Evolutionary conservation across 495 filamentous ascomycete genomes (phyloP), one percentile per base, ranked within the genome.

Genomic region (Aspergillus mulundensis): DNA sequence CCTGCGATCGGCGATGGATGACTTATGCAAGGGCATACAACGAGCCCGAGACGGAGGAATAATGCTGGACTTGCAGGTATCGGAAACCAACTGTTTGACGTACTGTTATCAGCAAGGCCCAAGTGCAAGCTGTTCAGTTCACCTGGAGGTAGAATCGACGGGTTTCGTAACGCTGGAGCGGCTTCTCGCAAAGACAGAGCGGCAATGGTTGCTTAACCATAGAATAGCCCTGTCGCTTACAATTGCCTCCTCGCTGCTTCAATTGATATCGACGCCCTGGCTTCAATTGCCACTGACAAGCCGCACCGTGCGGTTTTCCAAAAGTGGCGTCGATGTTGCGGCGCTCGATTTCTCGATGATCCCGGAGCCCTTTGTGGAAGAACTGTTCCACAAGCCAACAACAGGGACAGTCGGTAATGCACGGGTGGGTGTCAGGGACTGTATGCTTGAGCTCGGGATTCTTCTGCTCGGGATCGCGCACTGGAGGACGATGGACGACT

Each of bases 381-480:
- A 32, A 8, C 10, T 3, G 1, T 48, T 50, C 11, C 8, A n/a
- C 23, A 32, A 14, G 12, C 7, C 2, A 19, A 53, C 18, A 5
- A 8, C 12, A 15, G 0, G 10, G 4, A 30, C 10, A 2, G 7
- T 7, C 15, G 12, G n/a, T 11, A 20, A 14, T 20, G 28, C 16
- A n/a, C n/a, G n/a, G n/a, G n/a, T n/a, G n/a, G 39, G 50, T 32
- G 38, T 19, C 3, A 12, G 12, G 28, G 51, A 58, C 18, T 16
- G n/a, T 0, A 32, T 54, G 16, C 43, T 59, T 14, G 43, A 59
- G 21, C 57, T 59, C 4, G 57, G 57, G 3, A 54, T 59, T 20
- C 16, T 59, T 3, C 50, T 59, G 8, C 50, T 59, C 2, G 57
- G 54, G n/a, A 21, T 59, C 1, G 47, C 34, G 34, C 50, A 59